A percentile compares a stretch with the other conserved stretches of the same genome.
Evolutionary conservation across 2,329 filamentous ascomycete species (phyloP).

Genomic region (Calcarisporium arbuscula): DNA sequence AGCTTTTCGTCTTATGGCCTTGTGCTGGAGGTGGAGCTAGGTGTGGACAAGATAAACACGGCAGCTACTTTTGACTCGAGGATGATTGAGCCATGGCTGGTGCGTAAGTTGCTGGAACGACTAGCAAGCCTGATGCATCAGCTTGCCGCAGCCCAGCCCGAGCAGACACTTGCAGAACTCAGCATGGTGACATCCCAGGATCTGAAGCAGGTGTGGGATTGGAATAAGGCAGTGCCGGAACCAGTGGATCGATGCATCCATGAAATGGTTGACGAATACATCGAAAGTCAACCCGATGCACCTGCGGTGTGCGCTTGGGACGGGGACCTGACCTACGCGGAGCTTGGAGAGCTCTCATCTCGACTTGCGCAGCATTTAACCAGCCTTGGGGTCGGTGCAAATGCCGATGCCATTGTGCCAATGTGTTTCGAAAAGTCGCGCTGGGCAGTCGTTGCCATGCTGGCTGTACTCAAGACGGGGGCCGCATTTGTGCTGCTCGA

Average conservation of each 20-base stretch:
- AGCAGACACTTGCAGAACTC: not conserved
- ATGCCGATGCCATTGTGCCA: conserved; percentile 13
- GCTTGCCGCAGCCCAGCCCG: not conserved
- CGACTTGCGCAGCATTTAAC: conserved; percentile 1
- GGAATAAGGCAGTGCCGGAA: not conserved
- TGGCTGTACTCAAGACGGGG: conserved; percentile 9
- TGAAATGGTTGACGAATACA: not conserved
- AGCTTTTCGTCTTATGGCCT: conserved; percentile 6
- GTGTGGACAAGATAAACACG: not conserved
- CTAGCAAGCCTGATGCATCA: conserved; percentile 1
- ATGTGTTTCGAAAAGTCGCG: conserved; percentile 13
- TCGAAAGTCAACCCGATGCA: conserved; percentile 1
- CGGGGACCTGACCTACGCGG: conserved; percentile 13
- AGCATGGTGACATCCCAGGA: not conserved
- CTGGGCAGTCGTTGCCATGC: conserved; percentile 10
- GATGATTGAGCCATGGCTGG: not conserved
- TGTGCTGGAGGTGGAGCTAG: conserved; percentile 3
- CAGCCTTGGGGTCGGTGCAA: conserved; percentile 17
- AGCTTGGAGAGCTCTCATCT: conserved; percentile 10
- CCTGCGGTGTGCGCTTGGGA: conserved; percentile 17
- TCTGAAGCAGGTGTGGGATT: conserved; percentile 1
- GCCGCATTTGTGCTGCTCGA: conserved; percentile 4
- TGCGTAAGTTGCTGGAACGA: not conserved
- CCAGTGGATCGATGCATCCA: conserved; percentile 3
- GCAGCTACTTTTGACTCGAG: conserved; percentile 5